Evolutionary conservation across 495 filamentous ascomycete species (phyloP), one percentile per base, ranked within the genome.

Genomic region (Penicillium pulvis): DNA sequence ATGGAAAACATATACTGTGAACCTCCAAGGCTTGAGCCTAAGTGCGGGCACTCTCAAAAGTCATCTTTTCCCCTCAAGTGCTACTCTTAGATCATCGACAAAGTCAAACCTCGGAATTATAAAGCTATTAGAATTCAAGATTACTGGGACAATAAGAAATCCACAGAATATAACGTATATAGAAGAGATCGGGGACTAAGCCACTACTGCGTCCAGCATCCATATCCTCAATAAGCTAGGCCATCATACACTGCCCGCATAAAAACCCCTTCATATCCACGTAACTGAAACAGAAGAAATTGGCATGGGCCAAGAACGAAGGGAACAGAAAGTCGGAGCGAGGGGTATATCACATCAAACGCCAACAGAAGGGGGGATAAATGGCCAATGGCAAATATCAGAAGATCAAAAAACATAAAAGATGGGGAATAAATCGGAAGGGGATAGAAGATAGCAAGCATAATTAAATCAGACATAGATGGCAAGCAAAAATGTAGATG

Each of bases 271-370:
- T 61, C 60, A 57, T 61, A 60, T 56, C 65, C 63, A 67, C 53
- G 43, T 65, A 58, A 50, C 44, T 55, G 51, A 63, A 65, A 57
- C 42, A 61, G 54, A 57, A 61, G 54, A 57, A 55, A 58, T 57
- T 46, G 55, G 35, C 48, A 57, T 54, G 47, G 53, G 56, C 57
- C 59, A 61, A 52, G 46, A 64, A 59, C 47, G 59, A 66, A 66
- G 46, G 59, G 51, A 63, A 64, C 50, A 56, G 47, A 66, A 54
- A 65, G 59, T 58, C 59, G 60, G 63, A 67, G 64, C 65, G 61
- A 71, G 69, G 75, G 75, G 75, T 78, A 78, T 78, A 78, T 78
- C 75, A 75, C 71, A 75, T 73, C 57, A 66, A 78, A 78, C 74
- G 74, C 74, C 75, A 66, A 60, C 62, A 53, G 53, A 45, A 63